Evolutionary conservation across 2,329 filamentous ascomycete genomes (phyloP), one percentile per base, ranked within the genome.

Genomic region (Graphium sp.): DNA sequence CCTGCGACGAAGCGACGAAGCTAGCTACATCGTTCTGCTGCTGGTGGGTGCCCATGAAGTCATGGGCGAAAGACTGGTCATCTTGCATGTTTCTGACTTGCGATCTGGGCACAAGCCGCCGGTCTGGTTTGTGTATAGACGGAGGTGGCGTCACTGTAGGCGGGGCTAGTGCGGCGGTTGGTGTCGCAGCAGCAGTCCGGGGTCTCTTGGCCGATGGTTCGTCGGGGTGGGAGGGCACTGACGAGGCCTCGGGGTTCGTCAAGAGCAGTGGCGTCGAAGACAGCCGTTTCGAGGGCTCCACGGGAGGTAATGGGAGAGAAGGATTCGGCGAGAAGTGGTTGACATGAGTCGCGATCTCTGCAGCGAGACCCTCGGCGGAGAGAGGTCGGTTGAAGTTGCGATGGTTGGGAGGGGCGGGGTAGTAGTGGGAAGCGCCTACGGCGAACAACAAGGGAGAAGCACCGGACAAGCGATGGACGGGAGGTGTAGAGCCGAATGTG

Each of bases 101-200:
- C 11, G 21, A 16, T 18, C 20, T 19, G 20, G 62, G 55, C 32
- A 57, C 61, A 44, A 71, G 55, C 52, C 60, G 68, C 41, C 62
- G 64, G 38, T 53, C 55, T 39, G 57, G 59, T 49, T 69, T 70
- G 37, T 53, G 61, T 36, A 55, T 53, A 21, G 69, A 69, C 16
- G 66, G 61, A 29, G 71, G 71, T 31, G 71, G 71, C 17, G 70
- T 75, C 28, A 59, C 59, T 20, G 64, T 68, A 40, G 74, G 68
- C 14, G 46, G 15, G 37, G 38, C 29, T 52, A 46, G 6, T 17
- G 14, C 19, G 24, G 30, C 11, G 19, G 18, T 15, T 21, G 22
- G 44, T 35, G 39, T 56, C 49, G 36, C 53, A 42, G 37, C 36
- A 41, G 34, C 52, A 39, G 28, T 52, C 39, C 59, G 53, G 34